Evolutionary conservation across 345 rosid species (phyloP), one percentile per base, ranked within the genome.

Genomic region (Brassica nigra): DNA sequence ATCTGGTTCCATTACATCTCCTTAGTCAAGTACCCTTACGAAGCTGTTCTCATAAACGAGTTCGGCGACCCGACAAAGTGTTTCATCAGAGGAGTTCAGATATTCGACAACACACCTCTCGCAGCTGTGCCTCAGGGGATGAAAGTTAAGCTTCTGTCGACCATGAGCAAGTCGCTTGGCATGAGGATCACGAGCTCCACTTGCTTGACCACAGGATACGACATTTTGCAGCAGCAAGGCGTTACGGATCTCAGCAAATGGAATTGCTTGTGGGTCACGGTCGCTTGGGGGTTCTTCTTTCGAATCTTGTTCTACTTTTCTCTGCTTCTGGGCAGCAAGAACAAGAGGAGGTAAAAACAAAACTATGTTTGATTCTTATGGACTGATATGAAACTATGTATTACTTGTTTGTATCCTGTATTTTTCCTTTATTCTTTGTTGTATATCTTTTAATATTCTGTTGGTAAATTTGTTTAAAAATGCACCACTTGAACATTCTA

Each of bases 251-350:
- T 84, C 0, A 72, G 68, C 49, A 84, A 73, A 62, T 84, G 87
- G 87, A 73, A 76, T 42, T 84, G 87, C 78, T 76, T 84, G 74
- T 76, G 85, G 85, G 67, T 84, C 8, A 84, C 85, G 8, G 63
- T 84, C 1, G 85, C 85, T 66, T 84, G 87, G 85, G 85, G 87
- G 0, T 84, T 82, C 74, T 82, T 82, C 61, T 84, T 84, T 37
- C 47, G 87, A 36, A 68, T 78, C 65, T 62, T 84, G 76, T 84
- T 84, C 36, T 84, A 84, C 77, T 79, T 84, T 63, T 57, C 85
- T 68, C 77, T 84, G 72, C 68, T 84, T 59, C 28, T 82, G 66
- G 87, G 85, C 6, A 79, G 87, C 30, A 81, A 82, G 72, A 84
- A 84, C 85, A 84, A 82, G 87, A 82, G 87, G 59, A 82, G 70